Percentiles rank a stretch among this genome's conserved stretches.
phyloP scores from a whole-genome alignment of 2,329 filamentous ascomycete genomes.

The Rosellinia necatrix region DNA sequence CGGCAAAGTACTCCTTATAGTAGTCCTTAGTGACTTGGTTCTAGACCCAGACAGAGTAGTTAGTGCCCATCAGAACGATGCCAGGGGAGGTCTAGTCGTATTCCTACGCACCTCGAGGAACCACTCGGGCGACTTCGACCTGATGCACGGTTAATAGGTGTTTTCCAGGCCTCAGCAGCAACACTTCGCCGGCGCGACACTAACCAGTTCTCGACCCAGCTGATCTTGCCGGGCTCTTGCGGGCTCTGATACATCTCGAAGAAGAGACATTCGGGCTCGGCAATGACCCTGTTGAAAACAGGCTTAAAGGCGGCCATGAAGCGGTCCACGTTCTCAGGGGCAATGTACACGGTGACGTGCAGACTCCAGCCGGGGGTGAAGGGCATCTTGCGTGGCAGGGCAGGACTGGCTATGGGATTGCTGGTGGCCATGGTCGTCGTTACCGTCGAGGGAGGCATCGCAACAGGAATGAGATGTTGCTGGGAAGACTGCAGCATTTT shows the following conservation, averaged over 20 bases:
- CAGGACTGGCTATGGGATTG: slow-evolving; percentile 7
- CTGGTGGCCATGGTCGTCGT: slow-evolving; percentile 13
- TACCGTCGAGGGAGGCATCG: slow-evolving; percentile 10
- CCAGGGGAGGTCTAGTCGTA: not conserved
- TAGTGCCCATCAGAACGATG: slow-evolving; percentile 1
- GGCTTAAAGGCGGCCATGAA: slow-evolving; percentile 42
- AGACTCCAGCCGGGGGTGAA: slow-evolving; percentile 30
- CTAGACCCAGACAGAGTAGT: slow-evolving; percentile 25
- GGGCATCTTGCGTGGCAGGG: slow-evolving; percentile 23
- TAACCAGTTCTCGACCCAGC: slow-evolving; percentile 49
- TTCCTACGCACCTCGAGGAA: slow-evolving; percentile 31
- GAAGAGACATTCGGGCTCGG: slow-evolving; percentile 50
- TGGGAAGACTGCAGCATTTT: slow-evolving; percentile 29
- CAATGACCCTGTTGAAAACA: slow-evolving; percentile 46
- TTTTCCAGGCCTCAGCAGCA: not conserved
- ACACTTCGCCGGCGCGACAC: not conserved
- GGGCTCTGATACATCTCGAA: slow-evolving; percentile 48
- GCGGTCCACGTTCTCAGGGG: slow-evolving; percentile 34
- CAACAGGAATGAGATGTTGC: slow-evolving; percentile 7
- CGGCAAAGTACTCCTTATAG: slow-evolving; percentile 46
- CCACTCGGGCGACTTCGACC: slow-evolving; percentile 39
- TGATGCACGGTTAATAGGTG: slow-evolving; percentile 4
- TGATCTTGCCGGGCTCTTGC: slow-evolving; percentile 44
- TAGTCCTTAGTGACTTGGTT: slow-evolving; percentile 47
- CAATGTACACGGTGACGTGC: slow-evolving; percentile 37